These are phyloP conservation scores for Schrenkiella parvula DNA, from an alignment of 345 rosid genomes.

Conservation along the genomic window DNA sequence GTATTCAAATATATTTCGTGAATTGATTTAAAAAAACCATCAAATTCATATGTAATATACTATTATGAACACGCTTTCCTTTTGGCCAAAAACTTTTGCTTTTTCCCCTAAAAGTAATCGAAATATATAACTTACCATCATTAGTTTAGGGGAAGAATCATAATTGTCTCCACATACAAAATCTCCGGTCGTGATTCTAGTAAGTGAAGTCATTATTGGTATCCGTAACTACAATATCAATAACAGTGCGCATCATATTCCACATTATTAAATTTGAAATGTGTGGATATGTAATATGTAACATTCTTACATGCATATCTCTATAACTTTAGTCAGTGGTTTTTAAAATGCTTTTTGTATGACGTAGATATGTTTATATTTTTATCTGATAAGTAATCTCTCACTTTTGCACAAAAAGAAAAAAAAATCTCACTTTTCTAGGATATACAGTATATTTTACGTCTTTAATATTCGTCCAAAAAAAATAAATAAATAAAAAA, in stretches of 20 bases:
- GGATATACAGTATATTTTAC: too few relatives aligned
- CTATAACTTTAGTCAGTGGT: neutral
- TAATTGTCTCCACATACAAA: conserved; percentile 53
- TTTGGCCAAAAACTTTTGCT: conserved; percentile 15
- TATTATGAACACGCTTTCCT: conserved; percentile 1
- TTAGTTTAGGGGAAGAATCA: conserved; percentile 37
- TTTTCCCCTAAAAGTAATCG: conserved; percentile 14
- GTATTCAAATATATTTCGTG: too few relatives aligned
- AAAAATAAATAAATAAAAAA: too few relatives aligned
- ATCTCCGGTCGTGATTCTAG: conserved; percentile 29
- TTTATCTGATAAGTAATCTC: too few relatives aligned
- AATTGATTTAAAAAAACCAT: neutral
- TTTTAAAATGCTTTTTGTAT: neutral
- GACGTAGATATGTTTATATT: too few relatives aligned
- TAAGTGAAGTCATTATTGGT: conserved; percentile 21
- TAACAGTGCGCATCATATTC: conserved; percentile 42
- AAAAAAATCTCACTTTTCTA: too few relatives aligned
- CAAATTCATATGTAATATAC: neutral
- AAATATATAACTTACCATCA: conserved; percentile 16
- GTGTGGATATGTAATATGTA: conserved; percentile 8
- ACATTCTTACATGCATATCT: neutral
- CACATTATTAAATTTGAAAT: conserved; percentile 30
- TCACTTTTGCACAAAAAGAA: too few relatives aligned
- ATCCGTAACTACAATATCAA: conserved; percentile 41
- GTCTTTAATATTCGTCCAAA: too few relatives aligned